phyloP scores from a whole-genome alignment of 345 rosid genomes.

The Rhizophora mangle region DNA sequence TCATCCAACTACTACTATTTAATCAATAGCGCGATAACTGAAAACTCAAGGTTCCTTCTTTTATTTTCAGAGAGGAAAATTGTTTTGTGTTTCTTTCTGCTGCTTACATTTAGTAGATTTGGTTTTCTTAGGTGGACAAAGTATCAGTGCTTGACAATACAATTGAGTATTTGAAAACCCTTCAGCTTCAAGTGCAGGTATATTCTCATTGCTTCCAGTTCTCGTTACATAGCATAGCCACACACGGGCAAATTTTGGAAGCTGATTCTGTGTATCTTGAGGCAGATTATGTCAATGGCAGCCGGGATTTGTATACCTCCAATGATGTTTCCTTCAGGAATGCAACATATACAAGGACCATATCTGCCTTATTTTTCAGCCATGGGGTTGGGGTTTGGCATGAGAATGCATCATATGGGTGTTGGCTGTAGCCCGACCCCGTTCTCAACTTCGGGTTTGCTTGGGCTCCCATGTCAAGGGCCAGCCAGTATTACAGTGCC shows the following conservation, averaged over 20 bases:
- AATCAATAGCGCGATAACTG: not conserved
- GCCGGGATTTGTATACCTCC: conserved; percentile 35
- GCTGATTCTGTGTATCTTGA: conserved; percentile 1
- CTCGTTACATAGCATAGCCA: not conserved
- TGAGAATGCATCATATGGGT: conserved; percentile 35
- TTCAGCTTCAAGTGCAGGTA: conserved; percentile 86
- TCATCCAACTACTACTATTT: not conserved
- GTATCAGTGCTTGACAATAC: conserved; percentile 65
- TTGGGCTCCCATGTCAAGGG: conserved; percentile 27
- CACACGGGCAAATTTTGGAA: not conserved
- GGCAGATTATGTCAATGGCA: conserved; percentile 63
- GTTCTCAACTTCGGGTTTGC: conserved; percentile 26
- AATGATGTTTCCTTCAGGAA: conserved; percentile 35
- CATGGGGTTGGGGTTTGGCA: conserved; percentile 27
- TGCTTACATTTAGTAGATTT: conserved; percentile 7
- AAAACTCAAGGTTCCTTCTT: not conserved
- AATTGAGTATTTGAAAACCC: conserved; percentile 59
- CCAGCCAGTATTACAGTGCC: conserved; percentile 21
- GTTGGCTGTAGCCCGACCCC: conserved; percentile 23
- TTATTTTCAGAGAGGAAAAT: not conserved
- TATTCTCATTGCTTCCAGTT: not conserved
- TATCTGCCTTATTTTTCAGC: conserved; percentile 28
- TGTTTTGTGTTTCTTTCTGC: not conserved
- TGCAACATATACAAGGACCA: conserved; percentile 36
- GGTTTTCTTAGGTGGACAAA: conserved; percentile 44